Evolutionary conservation across 2,329 filamentous ascomycete species (phyloP), one percentile per base, ranked within the genome.

Genomic region (Didymella pomorum): DNA sequence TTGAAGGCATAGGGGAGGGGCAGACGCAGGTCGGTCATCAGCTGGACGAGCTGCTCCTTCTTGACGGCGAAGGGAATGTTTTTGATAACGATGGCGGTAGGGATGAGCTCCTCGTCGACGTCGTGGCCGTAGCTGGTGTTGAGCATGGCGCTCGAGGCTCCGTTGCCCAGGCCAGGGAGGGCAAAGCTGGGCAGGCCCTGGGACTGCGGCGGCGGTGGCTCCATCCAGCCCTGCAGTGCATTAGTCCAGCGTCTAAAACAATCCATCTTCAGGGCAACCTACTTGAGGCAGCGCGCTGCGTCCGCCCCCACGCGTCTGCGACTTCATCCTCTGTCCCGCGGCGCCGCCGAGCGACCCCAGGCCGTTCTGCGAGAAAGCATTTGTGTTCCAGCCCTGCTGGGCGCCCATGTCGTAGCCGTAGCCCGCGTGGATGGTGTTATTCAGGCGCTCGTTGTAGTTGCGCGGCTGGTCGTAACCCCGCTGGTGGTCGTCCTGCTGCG

Each of bases 21-120:
- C 37, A 99, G 85, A 66, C 92, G 90, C 84, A 98, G 87, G 20
- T 97, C 92, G 9, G 93, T 91, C 95, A 99, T 99, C 67, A 97
- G 85, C 62, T 89, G 87, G 31, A 96, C 92, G 37, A 99, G 84
- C 71, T 94, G 92, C 79, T 99, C 95, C 80, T 98, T 98, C 78
- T 97, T 93, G 56, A 98, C 93, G 26, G 96, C 95, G 76, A 99
- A 99, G 0, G 96, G 95, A 35, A 99, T 99, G 76, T 99, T 99
- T 82, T 99, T 99, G 80, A 99, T 98, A 58, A 99, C 95, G 69
- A 99, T 98, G 53, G 95, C 95, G 3, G 95, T 99, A 2, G 94
- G 94, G 59, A 99, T 99, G 60, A 99, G 86, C 80, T 98, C 94
- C 67, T 97, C 94, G 56, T 87, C 84, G 46, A 87, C 85, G 58